phyloP scores from a whole-genome alignment of 768 basidiomycete species.

The Exsudoporus frostii region DNA sequence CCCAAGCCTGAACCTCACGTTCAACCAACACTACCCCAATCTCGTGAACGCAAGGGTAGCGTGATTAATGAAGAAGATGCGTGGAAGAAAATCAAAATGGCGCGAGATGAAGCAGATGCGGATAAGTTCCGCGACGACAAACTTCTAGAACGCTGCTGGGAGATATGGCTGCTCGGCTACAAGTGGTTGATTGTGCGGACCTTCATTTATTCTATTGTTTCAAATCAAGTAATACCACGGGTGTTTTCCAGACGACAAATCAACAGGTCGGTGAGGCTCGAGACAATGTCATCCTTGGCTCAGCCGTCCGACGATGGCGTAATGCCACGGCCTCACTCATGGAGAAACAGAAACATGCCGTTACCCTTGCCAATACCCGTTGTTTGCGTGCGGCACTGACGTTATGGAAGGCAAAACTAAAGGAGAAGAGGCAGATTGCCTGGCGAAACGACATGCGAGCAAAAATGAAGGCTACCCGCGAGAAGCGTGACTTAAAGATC shows the following conservation, averaged over 20 bases:
- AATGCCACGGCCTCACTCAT: constrained; percentile 34
- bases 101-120: constrained; percentile 67
- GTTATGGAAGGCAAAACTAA: constrained; percentile 54
- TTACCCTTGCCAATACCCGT: constrained; percentile 42
- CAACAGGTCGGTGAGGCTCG: constrained; percentile 68
- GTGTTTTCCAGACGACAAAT: constrained; percentile 56
- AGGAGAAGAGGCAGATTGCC: constrained; percentile 51
- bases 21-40: constrained; percentile 17
- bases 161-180: constrained; percentile 69
- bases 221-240: constrained; percentile 11
- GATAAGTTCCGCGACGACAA: constrained; percentile 62
- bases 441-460: constrained; percentile 71
- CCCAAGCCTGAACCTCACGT: constrained; percentile 21
- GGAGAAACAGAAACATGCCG: constrained; percentile 43
- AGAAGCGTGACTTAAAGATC: constrained; percentile 51
- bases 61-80: constrained; percentile 69
- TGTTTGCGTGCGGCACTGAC: constrained; percentile 40
- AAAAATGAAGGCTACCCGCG: constrained; percentile 62
- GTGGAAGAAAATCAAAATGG: constrained; percentile 73
- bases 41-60: constrained; percentile 44
- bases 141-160: constrained; percentile 68
- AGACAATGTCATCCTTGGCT: constrained; percentile 59
- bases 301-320: constrained; percentile 62
- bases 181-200: constrained; percentile 70
- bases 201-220: constrained; percentile 10